phyloP scores from a whole-genome alignment of 2,329 filamentous ascomycete species.

The Trichophyton verrucosum region DNA sequence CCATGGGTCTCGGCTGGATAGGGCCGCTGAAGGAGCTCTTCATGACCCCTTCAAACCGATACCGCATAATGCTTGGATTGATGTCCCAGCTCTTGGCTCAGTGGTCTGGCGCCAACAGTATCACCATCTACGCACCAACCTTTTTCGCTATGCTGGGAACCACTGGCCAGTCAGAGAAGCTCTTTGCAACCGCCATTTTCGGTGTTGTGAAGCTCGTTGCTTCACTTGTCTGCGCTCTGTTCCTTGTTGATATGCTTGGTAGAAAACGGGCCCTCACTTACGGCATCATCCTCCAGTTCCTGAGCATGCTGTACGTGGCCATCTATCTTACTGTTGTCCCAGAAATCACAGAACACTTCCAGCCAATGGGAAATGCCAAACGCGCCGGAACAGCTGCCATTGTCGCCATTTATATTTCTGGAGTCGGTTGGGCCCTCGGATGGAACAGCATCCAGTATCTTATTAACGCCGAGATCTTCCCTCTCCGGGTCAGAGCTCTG shows the following conservation, averaged over 20 bases:
- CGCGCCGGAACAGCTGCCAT: conserved; percentile 31
- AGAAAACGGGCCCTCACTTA: conserved; percentile 46
- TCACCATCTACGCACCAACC: conserved; percentile 62
- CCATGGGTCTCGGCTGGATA: conserved; percentile 14
- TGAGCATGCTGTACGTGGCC: conserved; percentile 45
- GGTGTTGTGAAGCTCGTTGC: conserved; percentile 59
- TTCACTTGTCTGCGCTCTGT: conserved; percentile 55
- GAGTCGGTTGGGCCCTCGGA: conserved; percentile 37
- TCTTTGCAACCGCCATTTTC: conserved; percentile 61
- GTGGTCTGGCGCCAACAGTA: conserved; percentile 58
- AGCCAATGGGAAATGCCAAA: conserved; percentile 13
- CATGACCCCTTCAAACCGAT: conserved; percentile 51
- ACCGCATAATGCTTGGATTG: conserved; percentile 54
- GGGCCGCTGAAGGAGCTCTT: conserved; percentile 28
- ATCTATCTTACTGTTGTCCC: conserved; percentile 34
- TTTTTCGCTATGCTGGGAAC: conserved; percentile 60
- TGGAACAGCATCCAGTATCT: conserved; percentile 38
- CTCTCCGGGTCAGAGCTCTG: conserved; percentile 31
- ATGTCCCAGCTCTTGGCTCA: conserved; percentile 57
- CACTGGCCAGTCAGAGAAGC: conserved; percentile 51
- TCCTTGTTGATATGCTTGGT: conserved; percentile 63
- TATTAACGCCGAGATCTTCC: conserved; percentile 36
- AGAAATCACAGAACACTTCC: conserved; percentile 20
- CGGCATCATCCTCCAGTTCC: conserved; percentile 38
- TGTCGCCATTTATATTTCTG: conserved; percentile 34